Percentiles rank a stretch among this genome's conserved stretches.
phyloP scores from a whole-genome alignment of 176 grass and related monocot genomes.

The Microstegium vimineum region DNA sequence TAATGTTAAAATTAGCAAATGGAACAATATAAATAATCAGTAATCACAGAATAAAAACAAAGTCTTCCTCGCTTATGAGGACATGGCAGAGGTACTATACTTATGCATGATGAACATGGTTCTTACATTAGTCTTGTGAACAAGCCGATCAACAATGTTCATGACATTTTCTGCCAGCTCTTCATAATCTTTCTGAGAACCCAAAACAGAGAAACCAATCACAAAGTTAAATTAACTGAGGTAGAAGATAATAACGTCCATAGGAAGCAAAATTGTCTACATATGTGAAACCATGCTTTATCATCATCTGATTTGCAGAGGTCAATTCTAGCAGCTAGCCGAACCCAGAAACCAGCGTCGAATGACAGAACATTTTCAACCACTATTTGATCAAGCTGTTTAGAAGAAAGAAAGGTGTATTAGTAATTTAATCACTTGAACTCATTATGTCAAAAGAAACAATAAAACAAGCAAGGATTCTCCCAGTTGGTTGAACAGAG shows the following conservation, averaged over 20 bases:
- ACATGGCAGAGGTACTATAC: neutral
- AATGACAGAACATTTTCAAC: constrained; percentile 95
- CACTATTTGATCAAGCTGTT: constrained; percentile 88
- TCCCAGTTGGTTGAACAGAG: neutral
- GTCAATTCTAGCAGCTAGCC: constrained; percentile 73
- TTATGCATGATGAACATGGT: neutral
- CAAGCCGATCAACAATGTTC: constrained; percentile 86
- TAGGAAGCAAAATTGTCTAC: constrained; percentile 15
- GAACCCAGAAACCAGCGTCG: constrained; percentile 75
- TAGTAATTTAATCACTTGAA: constrained; percentile 19
- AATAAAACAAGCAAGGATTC: neutral
- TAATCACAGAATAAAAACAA: neutral
- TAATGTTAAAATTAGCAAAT: constrained; percentile 22
- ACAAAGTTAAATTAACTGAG: constrained; percentile 6
- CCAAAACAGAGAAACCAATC: neutral
- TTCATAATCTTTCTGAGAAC: constrained; percentile 83
- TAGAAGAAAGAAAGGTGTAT: constrained; percentile 19
- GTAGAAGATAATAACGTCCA: neutral
- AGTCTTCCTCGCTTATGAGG: neutral
- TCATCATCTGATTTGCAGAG: constrained; percentile 94
- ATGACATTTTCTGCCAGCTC: constrained; percentile 74
- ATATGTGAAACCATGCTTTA: constrained; percentile 71
- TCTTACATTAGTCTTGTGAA: constrained; percentile 95
- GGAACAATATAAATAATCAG: neutral
- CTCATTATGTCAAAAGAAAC: neutral